phyloP scores from a whole-genome alignment of 176 grass and related monocot genomes.

The Bothriochloa decipiens region DNA sequence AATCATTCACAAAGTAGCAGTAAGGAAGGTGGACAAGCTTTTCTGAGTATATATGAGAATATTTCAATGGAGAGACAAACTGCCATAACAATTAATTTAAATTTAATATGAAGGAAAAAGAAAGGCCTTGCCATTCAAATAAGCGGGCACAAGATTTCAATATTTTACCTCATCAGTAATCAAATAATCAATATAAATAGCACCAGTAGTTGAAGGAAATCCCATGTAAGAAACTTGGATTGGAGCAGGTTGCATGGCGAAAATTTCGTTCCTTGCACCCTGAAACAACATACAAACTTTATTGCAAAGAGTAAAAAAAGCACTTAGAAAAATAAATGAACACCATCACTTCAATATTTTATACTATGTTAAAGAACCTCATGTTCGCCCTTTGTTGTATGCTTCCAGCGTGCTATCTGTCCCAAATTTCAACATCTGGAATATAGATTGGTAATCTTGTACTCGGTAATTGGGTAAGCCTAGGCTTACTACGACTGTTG shows the following conservation, averaged over 20 bases:
- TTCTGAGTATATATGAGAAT: conserved; percentile 25
- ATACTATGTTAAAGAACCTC: background rate
- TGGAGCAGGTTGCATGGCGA: background rate
- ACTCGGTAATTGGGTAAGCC: background rate
- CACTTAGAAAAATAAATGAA: conserved; percentile 8
- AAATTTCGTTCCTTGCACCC: conserved; percentile 17
- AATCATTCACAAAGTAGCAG: conserved; percentile 15
- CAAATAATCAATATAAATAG: conserved; percentile 12
- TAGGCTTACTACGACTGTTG: background rate
- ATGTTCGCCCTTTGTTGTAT: background rate
- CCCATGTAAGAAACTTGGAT: conserved; percentile 27
- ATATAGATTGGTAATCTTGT: background rate
- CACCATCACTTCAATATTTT: background rate
- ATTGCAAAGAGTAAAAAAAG: background rate
- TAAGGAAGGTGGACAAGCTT: conserved; percentile 26
- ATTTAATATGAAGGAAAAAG: conserved; percentile 24
- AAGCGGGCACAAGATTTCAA: conserved; percentile 1
- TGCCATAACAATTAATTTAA: conserved; percentile 14
- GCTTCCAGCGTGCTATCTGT: background rate
- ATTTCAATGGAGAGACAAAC: conserved; percentile 15
- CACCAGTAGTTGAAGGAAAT: conserved; percentile 22
- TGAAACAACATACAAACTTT: conserved; percentile 7
- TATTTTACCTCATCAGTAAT: conserved; percentile 21
- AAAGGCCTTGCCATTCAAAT: conserved; percentile 14
- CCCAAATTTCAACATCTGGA: too few species aligned